Evolutionary conservation across 192 early-diverging fungal genomes (phyloP), one percentile per base, ranked within the genome.

Genomic region (Podila verticillata): DNA sequence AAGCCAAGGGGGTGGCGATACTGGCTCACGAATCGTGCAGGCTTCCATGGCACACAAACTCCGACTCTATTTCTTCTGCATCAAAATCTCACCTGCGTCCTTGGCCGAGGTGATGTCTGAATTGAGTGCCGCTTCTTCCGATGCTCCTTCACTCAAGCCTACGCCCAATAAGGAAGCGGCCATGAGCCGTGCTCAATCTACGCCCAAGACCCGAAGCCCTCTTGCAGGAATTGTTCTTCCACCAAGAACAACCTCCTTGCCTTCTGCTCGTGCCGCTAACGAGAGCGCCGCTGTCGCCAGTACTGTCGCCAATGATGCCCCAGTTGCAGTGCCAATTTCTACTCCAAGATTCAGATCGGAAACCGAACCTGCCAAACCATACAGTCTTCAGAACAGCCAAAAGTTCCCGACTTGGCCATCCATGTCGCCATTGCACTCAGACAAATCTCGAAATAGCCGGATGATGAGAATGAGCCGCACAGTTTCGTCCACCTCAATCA

Each of bases 51-150:
- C 77, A 15, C 66, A 72, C 47, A 80, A 80, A 63, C 44, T 80
- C 22, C 31, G 77, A n/a, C 57, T 80, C n/a, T 66, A 72, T 20
- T 80, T 80, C 22, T 80, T 80, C 34, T 72, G 77, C 28, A 63
- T 80, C 56, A 68, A 64, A 44, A 64, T 80, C 32, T 68, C 77
- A 0, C 32, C 60, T 7, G 57, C 65, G 3, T 65, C 77, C 7
- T 15, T 67, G 44, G 32, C 60, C 10, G 75, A 79, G 13, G 64
- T 63, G 20, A 44, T 63, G 34, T 29, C 64, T 6, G 75, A 72
- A 22, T 29, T 66, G n/a, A 34, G 24, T 6, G 24, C 17, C 7
- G 51, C 51, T 2, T 7, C 51, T 24, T 4, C 51, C 22, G 51
- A 26, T n/a, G 0, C 22, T 8, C n/a, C 51, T 8, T 24, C 51